A percentile compares a stretch with the other conserved stretches of the same genome.
Conservation (phyloP, 441 rosid genomes). For the Aleurites moluccanus region DNA sequence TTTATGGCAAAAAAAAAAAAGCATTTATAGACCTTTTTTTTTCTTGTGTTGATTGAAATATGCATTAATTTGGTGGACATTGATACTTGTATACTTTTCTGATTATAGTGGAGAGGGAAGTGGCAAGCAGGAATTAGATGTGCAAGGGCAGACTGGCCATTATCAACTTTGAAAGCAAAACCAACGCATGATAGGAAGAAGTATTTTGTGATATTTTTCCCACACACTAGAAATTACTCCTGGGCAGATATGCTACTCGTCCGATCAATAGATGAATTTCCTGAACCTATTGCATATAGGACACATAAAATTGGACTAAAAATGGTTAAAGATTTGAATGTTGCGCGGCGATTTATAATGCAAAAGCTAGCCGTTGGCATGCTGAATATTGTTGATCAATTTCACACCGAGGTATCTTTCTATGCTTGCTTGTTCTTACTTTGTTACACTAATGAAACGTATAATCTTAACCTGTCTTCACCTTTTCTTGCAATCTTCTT, state of each 20-base stretch:
- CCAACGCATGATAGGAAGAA: slow-evolving; percentile 94
- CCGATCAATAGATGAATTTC: slow-evolving; percentile 68
- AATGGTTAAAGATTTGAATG: slow-evolving; percentile 81
- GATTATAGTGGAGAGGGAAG: slow-evolving; percentile 93
- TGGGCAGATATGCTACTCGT: slow-evolving; percentile 97
- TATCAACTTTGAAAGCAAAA: slow-evolving; percentile 86
- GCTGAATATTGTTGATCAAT: slow-evolving; percentile 86
- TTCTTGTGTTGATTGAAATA: slow-evolving; percentile 8
- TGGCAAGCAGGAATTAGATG: slow-evolving; percentile 99
- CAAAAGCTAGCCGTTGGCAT: slow-evolving; percentile 84
- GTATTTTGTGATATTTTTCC: slow-evolving; percentile 88
- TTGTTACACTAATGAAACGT: slow-evolving; percentile 7
- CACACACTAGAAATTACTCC: slow-evolving; percentile 94
- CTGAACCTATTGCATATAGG: slow-evolving; percentile 86
- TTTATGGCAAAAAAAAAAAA: no score
- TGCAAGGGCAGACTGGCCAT: slow-evolving; percentile 91
- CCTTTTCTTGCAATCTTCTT: slow-evolving; percentile 13
- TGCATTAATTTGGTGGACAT: slow-evolving; percentile 24
- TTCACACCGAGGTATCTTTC: slow-evolving; percentile 66
- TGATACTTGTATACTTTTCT: slow-evolving; percentile 30
- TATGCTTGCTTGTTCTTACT: slow-evolving; percentile 12
- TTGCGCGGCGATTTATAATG: slow-evolving; percentile 83
- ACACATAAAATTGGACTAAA: slow-evolving; percentile 74
- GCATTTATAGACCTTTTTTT: neutral
- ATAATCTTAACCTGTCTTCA: neutral